These are phyloP conservation scores for Eucalyptus sp. DNA, from an alignment of 345 rosid species.

Conservation along the genomic window DNA sequence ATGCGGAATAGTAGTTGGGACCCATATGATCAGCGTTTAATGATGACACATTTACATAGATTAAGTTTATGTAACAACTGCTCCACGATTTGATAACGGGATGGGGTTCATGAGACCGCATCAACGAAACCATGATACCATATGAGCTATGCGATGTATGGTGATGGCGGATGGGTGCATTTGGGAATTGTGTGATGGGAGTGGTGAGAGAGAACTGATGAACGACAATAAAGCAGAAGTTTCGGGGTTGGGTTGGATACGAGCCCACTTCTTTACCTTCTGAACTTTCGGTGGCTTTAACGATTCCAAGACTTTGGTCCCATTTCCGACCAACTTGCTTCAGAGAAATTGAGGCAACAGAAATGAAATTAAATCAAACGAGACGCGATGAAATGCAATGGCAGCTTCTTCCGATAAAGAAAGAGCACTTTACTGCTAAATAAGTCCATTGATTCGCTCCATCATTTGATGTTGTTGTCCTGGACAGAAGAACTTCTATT, in stretches of 20 bases:
- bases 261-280: not conserved
- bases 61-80: no score
- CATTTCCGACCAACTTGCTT: not conserved
- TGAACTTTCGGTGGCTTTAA: not conserved
- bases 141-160: not conserved
- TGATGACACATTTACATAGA: no score
- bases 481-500: not conserved
- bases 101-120: no score
- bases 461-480: not conserved
- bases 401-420: not conserved
- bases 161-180: not conserved
- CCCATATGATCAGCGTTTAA: no score
- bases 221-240: not conserved
- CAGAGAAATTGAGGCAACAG: not conserved
- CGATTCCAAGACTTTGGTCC: not conserved
- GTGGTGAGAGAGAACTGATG: not conserved
- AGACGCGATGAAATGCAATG: not conserved
- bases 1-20: accelerated
- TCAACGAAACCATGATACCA: not conserved
- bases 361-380: not conserved
- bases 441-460: not conserved
- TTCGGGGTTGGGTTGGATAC: not conserved
- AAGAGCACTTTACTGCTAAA: not conserved
- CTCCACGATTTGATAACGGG: not conserved
- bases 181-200: not conserved